A percentile compares a stretch with the other conserved stretches of the same genome.
phyloP scores from a whole-genome alignment of 2,329 filamentous ascomycete species.

The Xylariaceae sp. region DNA sequence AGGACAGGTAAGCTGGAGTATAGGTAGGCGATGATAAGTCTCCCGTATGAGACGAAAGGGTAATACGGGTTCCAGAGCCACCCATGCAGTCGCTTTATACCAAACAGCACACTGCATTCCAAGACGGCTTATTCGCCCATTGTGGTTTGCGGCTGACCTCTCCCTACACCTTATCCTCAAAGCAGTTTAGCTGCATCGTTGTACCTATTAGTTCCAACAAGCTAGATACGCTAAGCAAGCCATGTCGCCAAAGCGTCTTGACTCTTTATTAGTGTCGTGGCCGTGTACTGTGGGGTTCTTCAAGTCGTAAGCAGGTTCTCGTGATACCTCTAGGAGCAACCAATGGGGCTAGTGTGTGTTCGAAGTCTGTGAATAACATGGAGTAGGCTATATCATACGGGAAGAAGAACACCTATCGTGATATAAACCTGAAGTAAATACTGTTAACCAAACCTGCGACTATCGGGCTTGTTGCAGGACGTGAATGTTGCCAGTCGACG shows the following conservation, averaged over 20 bases:
- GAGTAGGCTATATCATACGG: too few relatives aligned
- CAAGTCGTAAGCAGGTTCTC: too few relatives aligned
- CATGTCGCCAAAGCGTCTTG: constrained; percentile 12
- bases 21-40: not conserved
- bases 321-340: too few relatives aligned
- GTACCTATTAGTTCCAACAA: not conserved
- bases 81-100: constrained; percentile 8
- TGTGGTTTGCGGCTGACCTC: constrained; percentile 24
- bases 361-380: too few relatives aligned
- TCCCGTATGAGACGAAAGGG: not conserved
- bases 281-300: not conserved
- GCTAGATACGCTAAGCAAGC: constrained; percentile 17
- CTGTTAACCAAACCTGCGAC: too few relatives aligned
- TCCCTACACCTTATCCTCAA: constrained; percentile 2
- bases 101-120: constrained; percentile 5
- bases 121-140: constrained; percentile 1
- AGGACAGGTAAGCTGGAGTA: not conserved
- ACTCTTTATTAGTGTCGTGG: not conserved
- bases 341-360: too few relatives aligned
- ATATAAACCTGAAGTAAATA: too few relatives aligned
- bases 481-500: too few relatives aligned
- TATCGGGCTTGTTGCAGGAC: too few relatives aligned
- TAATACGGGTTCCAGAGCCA: not conserved
- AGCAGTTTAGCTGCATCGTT: constrained; percentile 7
- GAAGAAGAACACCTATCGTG: too few relatives aligned